A percentile compares a stretch with the other conserved stretches of the same genome.
These are phyloP conservation scores for Fusarium duplospermum DNA, from an alignment of 2,329 filamentous ascomycete species.

Conservation along the genomic window DNA sequence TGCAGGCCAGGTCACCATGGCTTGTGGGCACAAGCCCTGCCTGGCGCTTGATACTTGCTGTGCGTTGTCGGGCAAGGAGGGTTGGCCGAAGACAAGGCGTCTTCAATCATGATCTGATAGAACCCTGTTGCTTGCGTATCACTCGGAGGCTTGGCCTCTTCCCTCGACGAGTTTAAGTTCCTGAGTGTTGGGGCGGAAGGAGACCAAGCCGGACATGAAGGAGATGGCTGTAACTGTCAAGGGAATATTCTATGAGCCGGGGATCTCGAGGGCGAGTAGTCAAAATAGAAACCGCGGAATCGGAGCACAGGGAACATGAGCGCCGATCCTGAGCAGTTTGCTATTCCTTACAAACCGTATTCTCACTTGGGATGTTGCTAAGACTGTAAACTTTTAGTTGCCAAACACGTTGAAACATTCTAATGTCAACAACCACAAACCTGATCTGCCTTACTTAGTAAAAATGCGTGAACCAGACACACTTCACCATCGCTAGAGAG, in stretches of 20 bases:
- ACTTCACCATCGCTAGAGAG: constrained; percentile 81
- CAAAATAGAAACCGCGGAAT: background rate
- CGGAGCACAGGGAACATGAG: background rate
- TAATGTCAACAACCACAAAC: constrained; percentile 1
- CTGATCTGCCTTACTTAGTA: constrained; percentile 74
- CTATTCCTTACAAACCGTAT: background rate
- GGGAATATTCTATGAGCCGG: background rate
- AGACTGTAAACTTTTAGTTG: constrained; percentile 10
- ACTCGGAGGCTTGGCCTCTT: background rate
- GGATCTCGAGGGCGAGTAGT: background rate
- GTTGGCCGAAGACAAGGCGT: background rate
- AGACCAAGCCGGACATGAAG: background rate
- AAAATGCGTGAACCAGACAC: constrained; percentile 82
- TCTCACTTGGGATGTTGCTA: constrained; percentile 23
- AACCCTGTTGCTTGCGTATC: background rate
- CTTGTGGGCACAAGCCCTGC: constrained; percentile 4
- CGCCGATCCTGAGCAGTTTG: background rate
- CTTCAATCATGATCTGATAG: background rate
- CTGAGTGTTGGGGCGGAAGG: background rate
- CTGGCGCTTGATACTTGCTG: background rate
- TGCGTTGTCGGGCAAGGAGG: background rate
- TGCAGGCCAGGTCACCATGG: background rate
- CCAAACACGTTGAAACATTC: background rate
- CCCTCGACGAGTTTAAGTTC: background rate
- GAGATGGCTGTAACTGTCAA: background rate